Evolutionary conservation across 306 rosid species (phyloP), one percentile per base, ranked within the genome.

Genomic region (Adenanthera pavonina): DNA sequence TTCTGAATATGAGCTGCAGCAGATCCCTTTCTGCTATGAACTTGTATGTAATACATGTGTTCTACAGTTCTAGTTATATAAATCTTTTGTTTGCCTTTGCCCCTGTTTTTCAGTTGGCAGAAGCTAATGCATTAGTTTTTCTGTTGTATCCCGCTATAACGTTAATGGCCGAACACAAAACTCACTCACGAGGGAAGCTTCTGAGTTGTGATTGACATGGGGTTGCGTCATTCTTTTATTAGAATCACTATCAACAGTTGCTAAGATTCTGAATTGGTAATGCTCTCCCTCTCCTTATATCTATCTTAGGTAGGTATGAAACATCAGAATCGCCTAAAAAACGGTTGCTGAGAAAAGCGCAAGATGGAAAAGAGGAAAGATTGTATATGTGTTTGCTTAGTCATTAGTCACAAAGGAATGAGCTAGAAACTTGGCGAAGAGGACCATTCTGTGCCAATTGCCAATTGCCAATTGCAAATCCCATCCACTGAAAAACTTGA

Each of bases 21-120:
- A 43, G 68, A 65, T 62, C 77, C 87, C 85, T 44, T 81, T 78
- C 56, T 90, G 92, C 89, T 80, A 71, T 86, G 89, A 80, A 86
- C 86, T 82, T 87, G 87, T 89, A 85, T 88, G 88, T 86, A 69
- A 89, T 82, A 88, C 82, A 57, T 76, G 81, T 86, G 85, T 84
- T 77, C n/a, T n/a, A n/a, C n/a, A n/a, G n/a, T n/a, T n/a, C 82
- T 83, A 76, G 83, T 53, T 43, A 69, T 81, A 88, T 89, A 89
- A 85, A 78, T 81, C 83, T 85, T 77, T 77, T 85, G 89, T 83
- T 80, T 86, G 84, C 1, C 30, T 72, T 62, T 66, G 10, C 38
- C 67, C 44, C 13, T 66, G 36, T 66, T 66, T 80, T 79, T 19
- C 54, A 62, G 72, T 34, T 68, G 51, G 34, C 13, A 8, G 9